phyloP scores from a whole-genome alignment of 495 filamentous ascomycete species.

The Aspergillus olivimuriae region DNA sequence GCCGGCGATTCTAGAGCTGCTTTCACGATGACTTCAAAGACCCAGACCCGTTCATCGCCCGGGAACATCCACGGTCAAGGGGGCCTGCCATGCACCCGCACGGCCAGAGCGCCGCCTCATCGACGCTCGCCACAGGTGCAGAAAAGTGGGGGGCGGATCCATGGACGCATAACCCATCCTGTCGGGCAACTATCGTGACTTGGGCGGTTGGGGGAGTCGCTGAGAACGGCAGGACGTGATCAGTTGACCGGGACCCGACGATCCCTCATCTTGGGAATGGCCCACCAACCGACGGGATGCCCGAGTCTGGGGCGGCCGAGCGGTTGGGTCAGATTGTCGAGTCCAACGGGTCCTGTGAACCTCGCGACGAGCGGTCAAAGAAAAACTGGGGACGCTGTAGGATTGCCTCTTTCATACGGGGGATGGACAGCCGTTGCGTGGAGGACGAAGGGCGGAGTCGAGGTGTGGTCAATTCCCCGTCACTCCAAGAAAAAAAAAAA shows the following conservation, averaged over 20 bases:
- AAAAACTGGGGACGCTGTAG: neutral
- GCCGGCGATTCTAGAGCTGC: conserved; percentile 13
- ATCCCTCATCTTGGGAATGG: conserved; percentile 20
- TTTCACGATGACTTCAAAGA: conserved; percentile 29
- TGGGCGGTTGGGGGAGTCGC: conserved; percentile 8
- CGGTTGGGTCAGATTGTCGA: conserved; percentile 9
- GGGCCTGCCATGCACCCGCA: too few relatives aligned
- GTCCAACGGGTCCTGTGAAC: neutral
- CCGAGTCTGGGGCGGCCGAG: conserved; percentile 23
- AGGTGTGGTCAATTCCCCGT: too few relatives aligned
- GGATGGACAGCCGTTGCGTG: neutral
- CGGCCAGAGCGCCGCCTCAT: too few relatives aligned
- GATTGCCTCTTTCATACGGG: neutral
- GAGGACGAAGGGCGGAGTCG: too few relatives aligned
- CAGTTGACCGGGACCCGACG: conserved; percentile 23
- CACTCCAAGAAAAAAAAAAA: too few relatives aligned
- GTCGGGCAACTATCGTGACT: conserved; percentile 14
- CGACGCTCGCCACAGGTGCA: conserved; percentile 12
- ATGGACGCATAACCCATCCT: conserved; percentile 1
- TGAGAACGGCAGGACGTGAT: conserved; percentile 19
- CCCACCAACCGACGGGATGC: conserved; percentile 21
- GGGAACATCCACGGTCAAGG: conserved; percentile 21
- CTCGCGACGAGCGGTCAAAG: conserved; percentile 1
- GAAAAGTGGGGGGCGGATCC: conserved; percentile 1
- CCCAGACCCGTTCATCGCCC: conserved; percentile 16